Base-by-base conservation (phyloP, 2,329 filamentous ascomycete genomes). In the Lasiodiplodia citricola region DNA sequence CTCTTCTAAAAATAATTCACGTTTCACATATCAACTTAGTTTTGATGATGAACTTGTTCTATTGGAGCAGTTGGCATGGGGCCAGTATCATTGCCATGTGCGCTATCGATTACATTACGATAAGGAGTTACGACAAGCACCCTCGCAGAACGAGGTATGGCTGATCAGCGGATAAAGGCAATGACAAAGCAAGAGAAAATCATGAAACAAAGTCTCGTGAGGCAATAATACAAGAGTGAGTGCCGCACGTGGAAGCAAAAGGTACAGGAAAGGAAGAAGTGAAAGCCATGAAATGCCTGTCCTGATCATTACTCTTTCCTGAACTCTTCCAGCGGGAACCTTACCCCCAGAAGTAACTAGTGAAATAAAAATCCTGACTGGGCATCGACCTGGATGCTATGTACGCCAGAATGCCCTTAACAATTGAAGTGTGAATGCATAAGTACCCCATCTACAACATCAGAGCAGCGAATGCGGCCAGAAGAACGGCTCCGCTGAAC, bases 401-500 rank as follows among this genome's bases (percentile, higher is more conserved):
- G 60, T 64, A 64, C 47, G 47, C 60, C 47, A 52, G 13, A 21
- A 31, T 21, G 31, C 38, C 28, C 60, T n/a, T 21, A 35, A n/a
- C 23, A 41, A 47, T 37, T 35, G 37, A 13, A 57, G 50, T 35
- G 14, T 50, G 52, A 57, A 66, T 47, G 44, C 44, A 35, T 47
- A 23, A 57, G 8, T 25, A 56, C 23, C n/a, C 44, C 31, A 14
- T 28, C 18, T 51, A 64, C 47, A 52, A 4, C 60, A 64, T 38
- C 60, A 50, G n/a, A 52, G 47, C 60, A 28, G 47, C 60, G 8
- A 64, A 54, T 3, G 60, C 60, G 31, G 44, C 47, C 7, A 28
- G 8, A n/a, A 23, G 31, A 38, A 31, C 44, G 23, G 60, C 60
- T 35, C 60, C 60, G 41, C 60, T 52, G 31, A 64, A 38, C 47